Evolutionary conservation across 2,329 filamentous ascomycete genomes (phyloP), one percentile per base, ranked within the genome.

Genomic region (Arthrobotrys sinensis): DNA sequence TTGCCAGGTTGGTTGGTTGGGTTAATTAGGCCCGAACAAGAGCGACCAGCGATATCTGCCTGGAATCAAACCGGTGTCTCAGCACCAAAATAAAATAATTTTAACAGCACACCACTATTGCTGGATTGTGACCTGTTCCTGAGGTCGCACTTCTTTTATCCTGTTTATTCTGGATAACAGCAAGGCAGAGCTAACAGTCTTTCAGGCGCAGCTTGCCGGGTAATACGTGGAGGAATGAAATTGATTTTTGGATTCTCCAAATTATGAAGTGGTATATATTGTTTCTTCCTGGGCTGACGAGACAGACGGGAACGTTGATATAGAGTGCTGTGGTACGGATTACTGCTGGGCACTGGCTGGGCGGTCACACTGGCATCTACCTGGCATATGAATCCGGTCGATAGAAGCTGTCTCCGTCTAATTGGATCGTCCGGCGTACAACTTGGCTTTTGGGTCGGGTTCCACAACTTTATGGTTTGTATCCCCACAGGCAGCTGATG

Each of bases 281-380:
- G 16, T 24, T 24, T 24, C 19, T 21, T 48, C 19, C 3, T 21
- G 52, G 40, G 60, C 70, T 75, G 62, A 73, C 45, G 57, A 48
- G 57, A 50, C 19, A 34, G 43, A 53, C n/a, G 4, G 19, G 63
- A 77, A 77, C 66, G 73, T 71, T 62, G 65, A 77, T 77, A 77
- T 77, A 77, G 67, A 77, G 46, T 66, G 57, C 40, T 32, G 73
- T 77, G 12, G 60, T 64, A 77, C 73, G 43, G 48, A 76, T 19
- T 45, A 24, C 53, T 62, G 21, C 73, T 77, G 66, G 73, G 73
- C 73, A 60, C 55, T 40, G 55, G 65, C 72, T 76, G 50, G 72
- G 72, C 65, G 65, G 72, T 76, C 55, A 50, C 64, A 70, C 72
- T 40, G 38, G 55, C 36, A 43, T 60, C 55, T 60, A 60, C 55